These are phyloP conservation scores for Alternaria tenuissima DNA, from an alignment of 2,329 filamentous ascomycete genomes.

Conservation along the genomic window DNA sequence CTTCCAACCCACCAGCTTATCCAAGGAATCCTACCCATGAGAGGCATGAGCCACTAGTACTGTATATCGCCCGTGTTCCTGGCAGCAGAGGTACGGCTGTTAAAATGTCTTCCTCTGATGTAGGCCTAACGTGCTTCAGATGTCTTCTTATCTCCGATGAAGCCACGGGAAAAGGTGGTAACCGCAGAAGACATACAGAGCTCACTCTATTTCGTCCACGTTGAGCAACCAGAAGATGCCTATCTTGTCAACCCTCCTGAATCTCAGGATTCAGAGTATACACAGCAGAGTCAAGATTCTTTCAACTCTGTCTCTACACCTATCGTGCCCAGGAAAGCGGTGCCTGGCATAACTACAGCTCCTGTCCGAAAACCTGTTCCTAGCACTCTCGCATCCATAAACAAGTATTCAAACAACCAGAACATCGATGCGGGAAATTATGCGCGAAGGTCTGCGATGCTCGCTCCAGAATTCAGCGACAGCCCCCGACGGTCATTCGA, in stretches of 20 bases:
- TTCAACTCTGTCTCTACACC: constrained; percentile 24
- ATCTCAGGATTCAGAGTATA: constrained; percentile 22
- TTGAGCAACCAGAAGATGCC: constrained; percentile 68
- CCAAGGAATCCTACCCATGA: constrained; percentile 77
- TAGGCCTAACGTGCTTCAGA: constrained; percentile 62
- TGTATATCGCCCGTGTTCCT: constrained; percentile 94
- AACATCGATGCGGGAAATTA: constrained; percentile 36
- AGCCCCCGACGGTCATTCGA: constrained; percentile 38
- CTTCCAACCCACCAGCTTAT: constrained; percentile 86
- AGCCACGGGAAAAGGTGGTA: constrained; percentile 87
- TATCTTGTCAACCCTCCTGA: constrained; percentile 41
- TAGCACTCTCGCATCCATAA: constrained; percentile 37
- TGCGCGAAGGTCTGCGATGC: constrained; percentile 22
- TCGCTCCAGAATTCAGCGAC: constrained; percentile 27
- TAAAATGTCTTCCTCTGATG: background rate
- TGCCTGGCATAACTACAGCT: constrained; percentile 21
- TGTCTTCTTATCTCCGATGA: constrained; percentile 89
- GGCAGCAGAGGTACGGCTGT: constrained; percentile 77
- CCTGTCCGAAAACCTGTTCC: constrained; percentile 40
- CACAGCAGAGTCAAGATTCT: constrained; percentile 13
- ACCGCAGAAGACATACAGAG: constrained; percentile 85
- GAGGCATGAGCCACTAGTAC: constrained; percentile 73
- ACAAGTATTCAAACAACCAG: constrained; percentile 37
- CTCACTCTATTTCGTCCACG: constrained; percentile 90
- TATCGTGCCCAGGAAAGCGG: constrained; percentile 44